phyloP scores from a whole-genome alignment of 177 flowering plant genomes.

The Vitis hybrid region DNA sequence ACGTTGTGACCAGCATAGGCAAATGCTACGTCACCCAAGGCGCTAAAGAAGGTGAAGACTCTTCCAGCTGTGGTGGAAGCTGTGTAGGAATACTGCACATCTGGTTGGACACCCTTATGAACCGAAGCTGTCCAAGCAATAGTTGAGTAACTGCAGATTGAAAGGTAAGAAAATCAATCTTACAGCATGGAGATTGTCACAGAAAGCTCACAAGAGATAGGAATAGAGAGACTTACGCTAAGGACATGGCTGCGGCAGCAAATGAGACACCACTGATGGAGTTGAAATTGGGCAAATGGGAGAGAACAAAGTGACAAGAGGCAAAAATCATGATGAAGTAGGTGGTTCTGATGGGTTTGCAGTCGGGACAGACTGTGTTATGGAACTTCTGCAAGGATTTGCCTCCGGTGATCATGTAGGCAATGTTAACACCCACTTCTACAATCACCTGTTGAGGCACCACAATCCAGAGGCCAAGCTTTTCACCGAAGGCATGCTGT shows the following conservation, averaged over 20 bases:
- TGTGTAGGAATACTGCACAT: neutral
- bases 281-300: conserved; percentile 74
- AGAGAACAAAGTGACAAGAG: conserved; percentile 57
- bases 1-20: conserved; percentile 13
- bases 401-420: conserved; percentile 81
- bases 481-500: conserved; percentile 68
- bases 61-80: neutral
- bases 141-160: no score
- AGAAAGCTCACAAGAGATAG: neutral
- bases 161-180: neutral
- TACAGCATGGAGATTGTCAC: no score
- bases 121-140: conserved; percentile 6
- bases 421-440: conserved; percentile 63
- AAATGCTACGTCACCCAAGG: conserved; percentile 7
- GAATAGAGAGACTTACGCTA: conserved; percentile 40
- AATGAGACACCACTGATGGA: conserved; percentile 63
- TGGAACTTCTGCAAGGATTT: conserved; percentile 58
- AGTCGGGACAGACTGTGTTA: conserved; percentile 36
- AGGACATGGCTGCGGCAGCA: conserved; percentile 81
- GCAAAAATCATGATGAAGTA: conserved; percentile 75
- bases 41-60: conserved; percentile 10
- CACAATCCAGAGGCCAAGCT: conserved; percentile 68
- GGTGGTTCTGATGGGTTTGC: conserved; percentile 46
- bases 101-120: conserved; percentile 6
- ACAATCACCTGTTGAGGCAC: conserved; percentile 72